Evolutionary conservation across 139 green algal species (phyloP).

Genomic region (Haematococcus sp.): DNA sequence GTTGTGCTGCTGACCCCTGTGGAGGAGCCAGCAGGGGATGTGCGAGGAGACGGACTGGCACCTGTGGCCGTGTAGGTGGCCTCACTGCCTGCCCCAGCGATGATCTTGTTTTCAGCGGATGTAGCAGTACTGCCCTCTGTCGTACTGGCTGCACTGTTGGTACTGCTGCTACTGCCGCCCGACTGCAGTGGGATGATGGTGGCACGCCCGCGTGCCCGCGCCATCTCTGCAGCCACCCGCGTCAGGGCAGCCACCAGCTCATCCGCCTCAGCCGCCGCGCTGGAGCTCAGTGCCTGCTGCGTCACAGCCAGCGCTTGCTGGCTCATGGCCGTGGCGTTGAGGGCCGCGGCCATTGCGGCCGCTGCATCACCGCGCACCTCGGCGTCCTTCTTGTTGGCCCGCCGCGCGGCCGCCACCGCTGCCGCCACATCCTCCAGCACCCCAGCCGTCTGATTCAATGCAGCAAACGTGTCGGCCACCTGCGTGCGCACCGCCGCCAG

Average conservation of each 20-base stretch:
- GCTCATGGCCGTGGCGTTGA: conserved; percentile 47
- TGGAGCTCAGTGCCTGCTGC: conserved; percentile 24
- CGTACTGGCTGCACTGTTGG: too few relatives aligned
- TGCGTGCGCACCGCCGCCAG: background rate
- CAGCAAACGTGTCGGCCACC: conserved; percentile 1
- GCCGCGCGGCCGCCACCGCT: background rate
- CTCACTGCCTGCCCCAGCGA: too few relatives aligned
- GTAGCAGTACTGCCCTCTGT: too few relatives aligned
- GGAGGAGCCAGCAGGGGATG: too few relatives aligned
- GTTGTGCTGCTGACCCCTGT: too few relatives aligned
- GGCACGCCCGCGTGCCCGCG: too few relatives aligned
- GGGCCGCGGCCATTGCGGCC: conserved; percentile 42
- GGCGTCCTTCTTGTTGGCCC: background rate
- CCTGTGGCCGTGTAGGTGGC: too few relatives aligned
- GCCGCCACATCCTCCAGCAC: background rate
- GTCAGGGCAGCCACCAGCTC: conserved; percentile 2
- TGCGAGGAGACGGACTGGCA: too few relatives aligned
- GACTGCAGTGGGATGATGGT: too few relatives aligned
- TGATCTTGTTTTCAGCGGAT: too few relatives aligned
- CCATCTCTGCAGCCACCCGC: background rate
- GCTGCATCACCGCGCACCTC: conserved; percentile 1
- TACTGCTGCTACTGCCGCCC: too few relatives aligned
- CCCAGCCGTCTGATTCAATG: background rate
- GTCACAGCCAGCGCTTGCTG: conserved; percentile 37
- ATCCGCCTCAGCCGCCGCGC: background rate